A percentile compares a stretch with the other conserved stretches of the same genome.
Conservation (phyloP, 2,329 filamentous ascomycete genomes). For the Aspergillus terreus region DNA sequence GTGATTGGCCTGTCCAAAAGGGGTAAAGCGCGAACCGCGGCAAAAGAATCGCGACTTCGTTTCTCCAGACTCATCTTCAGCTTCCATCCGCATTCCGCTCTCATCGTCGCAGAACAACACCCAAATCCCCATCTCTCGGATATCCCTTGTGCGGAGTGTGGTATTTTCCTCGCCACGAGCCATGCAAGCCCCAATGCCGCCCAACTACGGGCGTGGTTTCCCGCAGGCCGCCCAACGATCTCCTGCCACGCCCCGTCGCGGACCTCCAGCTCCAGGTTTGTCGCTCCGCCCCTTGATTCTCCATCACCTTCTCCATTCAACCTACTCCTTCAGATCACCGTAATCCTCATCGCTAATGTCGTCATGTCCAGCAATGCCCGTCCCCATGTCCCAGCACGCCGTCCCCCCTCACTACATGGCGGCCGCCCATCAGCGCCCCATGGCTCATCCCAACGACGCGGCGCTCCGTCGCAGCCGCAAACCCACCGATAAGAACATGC, state of each 20-base stretch:
- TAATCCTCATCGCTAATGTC: constrained; percentile 13
- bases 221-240: constrained; percentile 38
- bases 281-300: constrained; percentile 11
- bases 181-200: constrained; percentile 42
- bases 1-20: constrained; percentile 22
- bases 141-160: constrained; percentile 5
- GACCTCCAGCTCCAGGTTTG: constrained; percentile 36
- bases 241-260: constrained; percentile 41
- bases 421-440: constrained; percentile 30
- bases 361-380: constrained; percentile 30
- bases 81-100: constrained; percentile 14
- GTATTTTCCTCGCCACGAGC: constrained; percentile 8
- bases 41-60: constrained; percentile 34
- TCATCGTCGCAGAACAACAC: constrained; percentile 11
- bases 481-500: constrained; percentile 91
- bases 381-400: constrained; percentile 35
- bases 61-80: constrained; percentile 14
- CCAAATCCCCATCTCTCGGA: constrained; percentile 4
- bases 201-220: constrained; percentile 40
- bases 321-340: constrained; percentile 3
- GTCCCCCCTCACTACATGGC: constrained; percentile 37
- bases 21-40: constrained; percentile 32
- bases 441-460: constrained; percentile 36
- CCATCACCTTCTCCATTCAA: constrained; percentile 10
- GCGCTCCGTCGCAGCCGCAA: constrained; percentile 80